These are phyloP conservation scores for Clonostachys solani DNA, from an alignment of 2,329 filamentous ascomycete genomes.

Conservation along the genomic window DNA sequence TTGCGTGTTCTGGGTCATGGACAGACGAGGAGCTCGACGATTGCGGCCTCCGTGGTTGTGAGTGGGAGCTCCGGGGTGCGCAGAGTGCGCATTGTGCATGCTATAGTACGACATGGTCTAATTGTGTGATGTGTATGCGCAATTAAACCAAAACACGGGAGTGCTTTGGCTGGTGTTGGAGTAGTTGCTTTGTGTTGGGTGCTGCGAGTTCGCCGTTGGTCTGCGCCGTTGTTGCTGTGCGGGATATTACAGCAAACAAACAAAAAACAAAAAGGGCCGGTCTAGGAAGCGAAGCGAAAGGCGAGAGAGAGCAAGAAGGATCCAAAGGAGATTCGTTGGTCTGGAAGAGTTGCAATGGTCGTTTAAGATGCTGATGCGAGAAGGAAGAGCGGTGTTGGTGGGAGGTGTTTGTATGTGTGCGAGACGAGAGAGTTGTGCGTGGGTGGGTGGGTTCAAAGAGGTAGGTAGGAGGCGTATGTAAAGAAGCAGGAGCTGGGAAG, in stretches of 20 bases:
- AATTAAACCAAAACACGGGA: background rate
- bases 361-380: no score
- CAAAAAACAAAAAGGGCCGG: no score
- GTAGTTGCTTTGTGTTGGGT: background rate
- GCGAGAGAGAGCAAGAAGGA: no score
- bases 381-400: background rate
- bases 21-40: constrained; percentile 76
- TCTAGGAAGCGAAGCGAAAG: no score
- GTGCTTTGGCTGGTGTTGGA: background rate
- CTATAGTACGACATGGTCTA: constrained; percentile 61
- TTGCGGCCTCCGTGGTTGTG: constrained; percentile 83
- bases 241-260: no score
- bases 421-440: background rate
- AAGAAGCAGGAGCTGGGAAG: background rate
- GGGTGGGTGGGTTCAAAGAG: background rate
- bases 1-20: constrained; percentile 76
- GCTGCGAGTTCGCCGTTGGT: background rate
- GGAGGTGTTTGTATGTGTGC: background rate
- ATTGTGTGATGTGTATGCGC: no score
- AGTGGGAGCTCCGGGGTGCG: constrained; percentile 49
- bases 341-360: no score
- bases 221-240: no score
- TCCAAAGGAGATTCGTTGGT: no score
- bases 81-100: constrained; percentile 55
- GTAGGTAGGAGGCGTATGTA: background rate